Conservation (phyloP, 257 asterid species). For the Solanum gracilifrons region DNA sequence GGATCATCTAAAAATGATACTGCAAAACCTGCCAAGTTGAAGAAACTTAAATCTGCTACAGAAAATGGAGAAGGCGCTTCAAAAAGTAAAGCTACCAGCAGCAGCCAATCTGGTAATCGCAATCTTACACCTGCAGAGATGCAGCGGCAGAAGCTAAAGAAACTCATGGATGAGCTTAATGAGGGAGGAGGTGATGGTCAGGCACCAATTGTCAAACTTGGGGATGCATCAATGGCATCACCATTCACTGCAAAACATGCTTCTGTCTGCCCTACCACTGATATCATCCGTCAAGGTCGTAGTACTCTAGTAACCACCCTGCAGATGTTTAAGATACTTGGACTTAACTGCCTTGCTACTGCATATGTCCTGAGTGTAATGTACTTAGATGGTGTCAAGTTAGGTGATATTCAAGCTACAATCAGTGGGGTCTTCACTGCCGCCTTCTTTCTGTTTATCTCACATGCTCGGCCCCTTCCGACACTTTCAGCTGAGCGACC, state of each 20-base stretch:
- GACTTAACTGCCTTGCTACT: conserved; percentile 95
- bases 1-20: conserved; percentile 48
- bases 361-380: conserved; percentile 94
- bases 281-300: conserved; percentile 92
- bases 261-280: conserved; percentile 86
- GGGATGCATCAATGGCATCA: conserved; percentile 98
- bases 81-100: conserved; percentile 39
- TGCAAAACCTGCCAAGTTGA: conserved; percentile 42
- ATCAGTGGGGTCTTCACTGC: conserved; percentile 97
- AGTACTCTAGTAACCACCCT: conserved; percentile 96
- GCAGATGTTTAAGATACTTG: conserved; percentile 97
- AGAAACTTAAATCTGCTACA: conserved; percentile 40
- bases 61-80: conserved; percentile 39
- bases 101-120: conserved; percentile 53
- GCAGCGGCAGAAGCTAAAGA: conserved; percentile 79
- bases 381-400: conserved; percentile 90
- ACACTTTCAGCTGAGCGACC: conserved; percentile 89
- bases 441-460: conserved; percentile 85
- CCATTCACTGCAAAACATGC: conserved; percentile 98
- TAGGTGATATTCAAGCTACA: conserved; percentile 95
- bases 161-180: conserved; percentile 85
- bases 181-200: conserved; percentile 86
- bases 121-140: conserved; percentile 72
- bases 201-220: conserved; percentile 88
- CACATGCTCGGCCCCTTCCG: conserved; percentile 89